These are phyloP conservation scores for Colletotrichum australisinense DNA, from an alignment of 2,329 filamentous ascomycete genomes.

Conservation along the genomic window DNA sequence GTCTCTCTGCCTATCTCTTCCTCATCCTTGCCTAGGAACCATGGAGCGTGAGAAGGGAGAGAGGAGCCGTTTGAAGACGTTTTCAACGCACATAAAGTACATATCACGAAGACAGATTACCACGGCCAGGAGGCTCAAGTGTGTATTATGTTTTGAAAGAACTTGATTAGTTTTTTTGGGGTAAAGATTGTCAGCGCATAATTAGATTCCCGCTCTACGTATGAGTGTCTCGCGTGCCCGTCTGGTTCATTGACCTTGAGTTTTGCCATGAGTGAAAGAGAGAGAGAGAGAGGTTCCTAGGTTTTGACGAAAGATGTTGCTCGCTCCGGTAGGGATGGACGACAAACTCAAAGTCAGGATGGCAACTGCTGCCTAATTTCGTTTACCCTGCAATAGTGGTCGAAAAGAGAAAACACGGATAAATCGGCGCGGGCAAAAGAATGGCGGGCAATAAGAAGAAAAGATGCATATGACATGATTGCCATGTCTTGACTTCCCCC, in stretches of 20 bases:
- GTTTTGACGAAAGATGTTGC: no score
- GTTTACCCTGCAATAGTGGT: no score
- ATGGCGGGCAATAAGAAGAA: no score
- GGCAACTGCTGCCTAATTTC: no score
- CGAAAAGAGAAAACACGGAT: no score
- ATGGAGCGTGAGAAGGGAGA: background rate
- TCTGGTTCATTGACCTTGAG: background rate
- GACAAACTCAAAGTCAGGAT: no score
- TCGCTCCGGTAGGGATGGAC: no score
- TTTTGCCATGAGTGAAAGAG: no score
- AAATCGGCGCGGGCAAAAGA: no score
- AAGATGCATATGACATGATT: background rate
- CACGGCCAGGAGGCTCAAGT: background rate
- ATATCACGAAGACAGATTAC: slow-evolving; percentile 24
- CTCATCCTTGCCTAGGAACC: background rate
- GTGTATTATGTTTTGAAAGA: background rate
- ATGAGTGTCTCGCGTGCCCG: background rate
- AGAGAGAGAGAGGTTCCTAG: no score
- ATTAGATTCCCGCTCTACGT: background rate
- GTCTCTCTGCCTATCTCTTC: background rate
- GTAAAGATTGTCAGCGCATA: slow-evolving; percentile 7
- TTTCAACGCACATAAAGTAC: slow-evolving; percentile 6
- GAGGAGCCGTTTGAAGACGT: slow-evolving; percentile 3
- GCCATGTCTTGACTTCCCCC: background rate
- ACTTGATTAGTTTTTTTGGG: slow-evolving; percentile 15